A percentile compares a stretch with the other conserved stretches of the same genome.
These are phyloP conservation scores for Boehmeria nivea DNA, from an alignment of 306 rosid genomes.

Conservation along the genomic window DNA sequence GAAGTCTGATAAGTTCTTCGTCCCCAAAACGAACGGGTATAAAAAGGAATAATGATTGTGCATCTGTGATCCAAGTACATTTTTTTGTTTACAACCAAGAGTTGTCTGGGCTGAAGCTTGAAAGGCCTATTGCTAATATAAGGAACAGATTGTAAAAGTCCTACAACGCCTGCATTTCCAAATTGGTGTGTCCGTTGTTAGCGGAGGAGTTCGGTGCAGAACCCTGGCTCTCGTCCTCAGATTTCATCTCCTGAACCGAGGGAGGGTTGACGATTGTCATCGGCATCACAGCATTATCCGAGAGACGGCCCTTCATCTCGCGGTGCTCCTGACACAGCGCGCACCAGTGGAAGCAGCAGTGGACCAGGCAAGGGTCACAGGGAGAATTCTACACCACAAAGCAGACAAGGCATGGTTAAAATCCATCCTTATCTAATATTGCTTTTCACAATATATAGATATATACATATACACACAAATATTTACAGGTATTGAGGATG, in stretches of 20 bases:
- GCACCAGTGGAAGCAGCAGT: slow-evolving; percentile 94
- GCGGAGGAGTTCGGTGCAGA: slow-evolving; percentile 43
- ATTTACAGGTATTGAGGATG: no score
- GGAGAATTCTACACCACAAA: slow-evolving; percentile 65
- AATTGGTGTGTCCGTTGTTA: slow-evolving; percentile 43
- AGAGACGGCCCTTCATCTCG: slow-evolving; percentile 83
- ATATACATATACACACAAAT: no score
- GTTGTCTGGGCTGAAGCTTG: neutral
- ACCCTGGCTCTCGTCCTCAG: slow-evolving; percentile 37
- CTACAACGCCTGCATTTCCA: slow-evolving; percentile 88
- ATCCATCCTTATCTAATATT: no score
- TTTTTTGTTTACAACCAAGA: slow-evolving; percentile 7
- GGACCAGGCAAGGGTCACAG: slow-evolving; percentile 84
- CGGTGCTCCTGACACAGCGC: slow-evolving; percentile 97
- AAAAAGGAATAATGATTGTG: neutral
- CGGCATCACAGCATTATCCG: slow-evolving; percentile 48
- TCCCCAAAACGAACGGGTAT: neutral
- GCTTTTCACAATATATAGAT: no score
- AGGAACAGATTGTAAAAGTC: neutral
- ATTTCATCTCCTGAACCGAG: slow-evolving; percentile 76
- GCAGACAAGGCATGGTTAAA: neutral
- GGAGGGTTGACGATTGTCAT: slow-evolving; percentile 87
- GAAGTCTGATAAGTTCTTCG: neutral
- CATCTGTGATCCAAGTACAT: slow-evolving; percentile 5
- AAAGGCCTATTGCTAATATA: slow-evolving; percentile 9